Percentiles rank a stretch among this genome's conserved stretches.
These are phyloP conservation scores for Raffaelea arxii DNA, from an alignment of 2,329 filamentous ascomycete genomes.

Conservation along the genomic window DNA sequence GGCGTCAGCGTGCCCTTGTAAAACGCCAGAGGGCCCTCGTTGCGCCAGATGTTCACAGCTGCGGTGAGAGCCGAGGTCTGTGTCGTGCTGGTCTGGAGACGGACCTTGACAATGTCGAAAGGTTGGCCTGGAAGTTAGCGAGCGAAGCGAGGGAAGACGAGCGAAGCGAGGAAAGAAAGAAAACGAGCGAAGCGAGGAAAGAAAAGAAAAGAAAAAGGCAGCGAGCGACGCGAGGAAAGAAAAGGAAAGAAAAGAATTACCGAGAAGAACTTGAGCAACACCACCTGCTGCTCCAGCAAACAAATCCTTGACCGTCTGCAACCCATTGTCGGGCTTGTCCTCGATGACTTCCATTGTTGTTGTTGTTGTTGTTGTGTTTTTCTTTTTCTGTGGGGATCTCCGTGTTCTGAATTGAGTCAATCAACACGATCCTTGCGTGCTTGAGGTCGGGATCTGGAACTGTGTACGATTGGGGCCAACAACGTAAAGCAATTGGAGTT, in stretches of 20 bases:
- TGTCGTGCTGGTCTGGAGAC: conserved; percentile 77
- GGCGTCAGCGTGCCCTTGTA: conserved; percentile 98
- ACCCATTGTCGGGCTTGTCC: conserved; percentile 27
- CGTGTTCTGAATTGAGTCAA: too few species aligned
- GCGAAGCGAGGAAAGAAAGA: not conserved
- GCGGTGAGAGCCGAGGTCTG: conserved; percentile 75
- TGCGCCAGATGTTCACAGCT: conserved; percentile 72
- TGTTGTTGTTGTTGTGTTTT: too few species aligned
- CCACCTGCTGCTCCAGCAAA: conserved; percentile 85
- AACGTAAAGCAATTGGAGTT: too few species aligned
- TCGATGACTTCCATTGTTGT: conserved; percentile 6
- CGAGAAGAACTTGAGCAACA: conserved; percentile 85
- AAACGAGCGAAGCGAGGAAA: not conserved
- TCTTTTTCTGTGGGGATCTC: too few species aligned
- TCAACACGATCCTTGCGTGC: too few species aligned
- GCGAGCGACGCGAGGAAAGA: not conserved
- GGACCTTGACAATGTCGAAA: conserved; percentile 94
- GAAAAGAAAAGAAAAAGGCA: conserved; percentile 26
- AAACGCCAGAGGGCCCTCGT: conserved; percentile 84
- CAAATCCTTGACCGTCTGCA: conserved; percentile 75
- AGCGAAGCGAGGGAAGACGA: not conserved
- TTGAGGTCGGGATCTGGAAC: too few species aligned
- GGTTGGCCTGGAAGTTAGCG: conserved; percentile 45
- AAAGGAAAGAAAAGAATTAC: conserved; percentile 35
- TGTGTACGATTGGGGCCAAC: too few species aligned